A percentile compares a stretch with the other conserved stretches of the same genome.
These are phyloP conservation scores for Phylloporus scabripes DNA, from an alignment of 768 basidiomycete species.

Conservation along the genomic window DNA sequence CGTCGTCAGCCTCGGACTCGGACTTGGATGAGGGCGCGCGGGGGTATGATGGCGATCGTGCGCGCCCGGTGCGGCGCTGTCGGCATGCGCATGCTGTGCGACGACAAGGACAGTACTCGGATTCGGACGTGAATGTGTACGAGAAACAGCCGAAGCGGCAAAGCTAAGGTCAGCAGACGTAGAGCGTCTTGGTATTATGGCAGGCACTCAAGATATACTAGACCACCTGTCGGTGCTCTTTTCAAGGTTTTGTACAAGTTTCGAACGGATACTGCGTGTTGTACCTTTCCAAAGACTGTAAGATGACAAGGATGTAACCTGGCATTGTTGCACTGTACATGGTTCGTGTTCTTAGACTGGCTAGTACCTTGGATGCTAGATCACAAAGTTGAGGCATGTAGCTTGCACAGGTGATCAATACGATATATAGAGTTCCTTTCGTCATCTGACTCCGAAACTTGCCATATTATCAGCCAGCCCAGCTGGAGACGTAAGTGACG, in stretches of 20 bases:
- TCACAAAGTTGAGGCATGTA: not conserved
- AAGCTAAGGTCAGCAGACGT: conserved; percentile 7
- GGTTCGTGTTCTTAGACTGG: not conserved
- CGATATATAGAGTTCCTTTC: not conserved
- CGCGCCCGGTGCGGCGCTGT: conserved; percentile 7
- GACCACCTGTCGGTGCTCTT: no score
- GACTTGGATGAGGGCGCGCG: conserved; percentile 1
- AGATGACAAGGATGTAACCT: not conserved
- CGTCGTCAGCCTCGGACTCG: conserved; percentile 37
- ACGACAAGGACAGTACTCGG: conserved; percentile 12
- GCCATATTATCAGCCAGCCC: no score
- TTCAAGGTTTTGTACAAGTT: not conserved
- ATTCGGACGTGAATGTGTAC: conserved; percentile 44
- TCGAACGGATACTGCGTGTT: not conserved
- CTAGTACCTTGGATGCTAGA: not conserved
- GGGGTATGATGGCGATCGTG: conserved; percentile 4
- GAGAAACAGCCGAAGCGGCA: conserved; percentile 35
- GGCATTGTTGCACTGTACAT: not conserved
- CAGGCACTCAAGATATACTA: not conserved
- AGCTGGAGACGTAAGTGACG: no score
- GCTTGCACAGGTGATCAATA: not conserved
- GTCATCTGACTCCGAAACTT: no score
- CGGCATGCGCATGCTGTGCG: conserved; percentile 1
- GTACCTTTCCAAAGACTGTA: not conserved
- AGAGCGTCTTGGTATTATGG: not conserved